Percentiles rank a stretch among this genome's conserved stretches.
Conservation (phyloP, 345 rosid species). For the Murraya koenigii region DNA sequence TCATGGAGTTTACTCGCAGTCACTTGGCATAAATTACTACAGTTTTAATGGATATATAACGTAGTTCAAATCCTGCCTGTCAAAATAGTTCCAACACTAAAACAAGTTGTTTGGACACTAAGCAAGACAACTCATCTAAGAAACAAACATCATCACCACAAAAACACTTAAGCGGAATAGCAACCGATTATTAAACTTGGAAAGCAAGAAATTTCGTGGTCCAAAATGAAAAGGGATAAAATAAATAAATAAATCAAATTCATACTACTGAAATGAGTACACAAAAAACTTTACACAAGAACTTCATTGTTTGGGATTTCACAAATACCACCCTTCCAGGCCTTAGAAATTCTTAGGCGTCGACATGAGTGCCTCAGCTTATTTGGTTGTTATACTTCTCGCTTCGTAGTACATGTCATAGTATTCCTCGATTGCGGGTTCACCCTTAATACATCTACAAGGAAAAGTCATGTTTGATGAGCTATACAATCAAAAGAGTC, state of each 20-base stretch:
- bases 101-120: background rate
- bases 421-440: no score
- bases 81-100: background rate
- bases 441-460: no score
- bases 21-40: no score
- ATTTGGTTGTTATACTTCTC: conserved; percentile 43
- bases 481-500: no score
- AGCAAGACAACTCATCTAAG: conserved; percentile 4
- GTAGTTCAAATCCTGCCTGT: background rate
- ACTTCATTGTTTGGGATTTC: conserved; percentile 77
- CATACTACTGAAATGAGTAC: no score
- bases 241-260: background rate
- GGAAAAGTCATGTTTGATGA: no score
- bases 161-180: background rate
- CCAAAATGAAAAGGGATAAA: background rate
- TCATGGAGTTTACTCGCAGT: no score
- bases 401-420: conserved; percentile 64
- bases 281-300: conserved; percentile 8
- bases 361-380: conserved; percentile 66
- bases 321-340: conserved; percentile 83
- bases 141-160: conserved; percentile 7
- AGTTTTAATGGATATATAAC: background rate
- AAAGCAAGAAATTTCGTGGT: background rate
- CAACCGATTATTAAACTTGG: background rate
- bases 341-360: conserved; percentile 42